These are phyloP conservation scores for Penicillium brevicompactum DNA, from an alignment of 2,329 filamentous ascomycete species.

Conservation along the genomic window DNA sequence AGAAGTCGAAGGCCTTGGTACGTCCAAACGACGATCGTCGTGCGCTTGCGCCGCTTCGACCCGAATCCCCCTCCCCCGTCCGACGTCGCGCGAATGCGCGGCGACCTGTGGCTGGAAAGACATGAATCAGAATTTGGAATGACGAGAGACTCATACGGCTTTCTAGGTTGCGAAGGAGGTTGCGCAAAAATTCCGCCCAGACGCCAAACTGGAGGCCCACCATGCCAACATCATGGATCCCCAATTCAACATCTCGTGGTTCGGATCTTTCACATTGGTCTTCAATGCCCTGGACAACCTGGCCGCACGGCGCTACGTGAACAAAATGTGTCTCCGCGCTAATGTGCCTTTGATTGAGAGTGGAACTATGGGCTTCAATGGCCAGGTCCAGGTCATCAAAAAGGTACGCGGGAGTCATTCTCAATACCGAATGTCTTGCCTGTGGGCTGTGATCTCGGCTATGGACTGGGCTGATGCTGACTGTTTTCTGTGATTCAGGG, in stretches of 20 bases:
- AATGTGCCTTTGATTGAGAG: slow-evolving; percentile 91
- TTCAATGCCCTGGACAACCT: slow-evolving; percentile 98
- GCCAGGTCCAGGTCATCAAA: slow-evolving; percentile 95
- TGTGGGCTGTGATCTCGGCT: no score
- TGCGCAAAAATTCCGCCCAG: slow-evolving; percentile 85
- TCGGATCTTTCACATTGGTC: slow-evolving; percentile 76
- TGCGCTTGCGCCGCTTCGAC: slow-evolving; percentile 12
- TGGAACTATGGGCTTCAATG: slow-evolving; percentile 96
- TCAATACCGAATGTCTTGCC: neutral
- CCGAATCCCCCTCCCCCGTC: neutral
- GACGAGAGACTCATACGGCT: slow-evolving; percentile 16
- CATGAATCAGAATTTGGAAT: neutral
- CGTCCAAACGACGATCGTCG: slow-evolving; percentile 31
- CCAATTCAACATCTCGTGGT: slow-evolving; percentile 87
- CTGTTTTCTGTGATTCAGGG: slow-evolving; percentile 52
- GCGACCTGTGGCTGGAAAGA: neutral
- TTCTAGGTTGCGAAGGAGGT: slow-evolving; percentile 85
- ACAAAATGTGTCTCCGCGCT: slow-evolving; percentile 93
- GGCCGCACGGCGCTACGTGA: slow-evolving; percentile 90
- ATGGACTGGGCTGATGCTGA: neutral
- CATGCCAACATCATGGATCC: slow-evolving; percentile 94
- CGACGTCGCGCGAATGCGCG: neutral
- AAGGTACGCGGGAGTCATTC: slow-evolving; percentile 52
- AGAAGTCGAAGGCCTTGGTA: slow-evolving; percentile 92
- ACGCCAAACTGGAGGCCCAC: slow-evolving; percentile 81